Evolutionary conservation across 1,284 basidiomycete species (phyloP), one percentile per base, ranked within the genome.

Genomic region (Boletus sp.): DNA sequence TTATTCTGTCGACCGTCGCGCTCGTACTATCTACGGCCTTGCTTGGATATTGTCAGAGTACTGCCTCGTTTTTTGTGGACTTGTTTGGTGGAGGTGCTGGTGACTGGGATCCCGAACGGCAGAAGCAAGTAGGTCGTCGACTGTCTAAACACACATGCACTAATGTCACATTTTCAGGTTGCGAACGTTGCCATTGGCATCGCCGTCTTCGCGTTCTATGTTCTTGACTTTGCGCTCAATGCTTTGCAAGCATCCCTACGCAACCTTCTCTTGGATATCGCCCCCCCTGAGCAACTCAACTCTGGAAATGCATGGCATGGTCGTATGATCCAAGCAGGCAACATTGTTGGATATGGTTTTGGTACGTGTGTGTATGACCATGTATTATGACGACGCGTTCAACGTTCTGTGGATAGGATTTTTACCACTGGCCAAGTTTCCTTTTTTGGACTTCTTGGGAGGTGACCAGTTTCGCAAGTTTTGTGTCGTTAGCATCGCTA

Each of bases 241-340:
- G 91, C 90, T 3, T 72, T 97, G 37, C 94, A 97, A 77, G 94
- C 93, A 1, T 93, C 93, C 3, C 72, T 95, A 17, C 78, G 94
- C 29, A 96, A 96, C 62, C 80, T 99, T 19, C 78, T 97, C 12
- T 77, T 99, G 49, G 95, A 99, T 65, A 73, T 94, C 38, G 84
- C 91, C 0, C 93, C 93, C 4, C 78, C 85, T 4, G 79, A 87
- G 53, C 94, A 98, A 67, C 80, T 97, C 29, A 93, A 87, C 54
- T 77, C 84, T 13, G 94, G 89, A 6, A 99, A 97, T 70, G 95
- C 95, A n/a, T 99, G 95, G 94, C 93, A 97, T 58, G 91, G 94
- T 14, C 77, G 92, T 49, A 94, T 96, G 88, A 87, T 84, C 40
- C 92, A 96, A 64, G 83, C 91, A n/a, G 94, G 92, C 20, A 96